Conservation (phyloP, 768 basidiomycete genomes). For the Paxillus rubicundulus region DNA sequence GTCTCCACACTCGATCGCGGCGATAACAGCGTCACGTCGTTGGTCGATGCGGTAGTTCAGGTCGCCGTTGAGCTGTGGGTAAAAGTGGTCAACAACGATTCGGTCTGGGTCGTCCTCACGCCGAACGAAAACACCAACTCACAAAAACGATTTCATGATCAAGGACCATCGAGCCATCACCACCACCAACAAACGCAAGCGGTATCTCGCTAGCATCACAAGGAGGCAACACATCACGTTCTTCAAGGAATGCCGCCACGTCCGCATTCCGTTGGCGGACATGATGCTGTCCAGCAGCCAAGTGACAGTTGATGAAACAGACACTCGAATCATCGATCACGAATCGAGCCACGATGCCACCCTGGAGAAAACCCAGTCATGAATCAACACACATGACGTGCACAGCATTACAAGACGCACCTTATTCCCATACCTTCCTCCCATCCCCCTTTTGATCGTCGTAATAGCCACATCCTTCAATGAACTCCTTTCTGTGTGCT, state of each 20-base stretch:
- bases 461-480: constrained; percentile 73
- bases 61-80: constrained; percentile 76
- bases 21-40: constrained; percentile 77
- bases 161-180: constrained; percentile 88
- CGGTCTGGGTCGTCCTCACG: neutral
- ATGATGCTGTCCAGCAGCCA: constrained; percentile 91
- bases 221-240: constrained; percentile 61
- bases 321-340: constrained; percentile 89
- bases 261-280: constrained; percentile 84
- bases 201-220: constrained; percentile 49
- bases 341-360: constrained; percentile 86
- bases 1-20: constrained; percentile 67
- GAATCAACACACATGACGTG: neutral
- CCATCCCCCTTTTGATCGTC: constrained; percentile 89
- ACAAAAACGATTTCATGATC: constrained; percentile 96
- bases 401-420: constrained; percentile 34
- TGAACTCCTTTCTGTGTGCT: constrained; percentile 55
- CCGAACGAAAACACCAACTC: constrained; percentile 4
- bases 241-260: constrained; percentile 83
- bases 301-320: constrained; percentile 95
- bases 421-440: constrained; percentile 94
- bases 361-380: constrained; percentile 43
- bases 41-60: constrained; percentile 98
- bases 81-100: neutral
- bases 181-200: constrained; percentile 80